Evolutionary conservation across 2,329 filamentous ascomycete genomes (phyloP), one percentile per base, ranked within the genome.

Genomic region (Trichoderma aggressivum): DNA sequence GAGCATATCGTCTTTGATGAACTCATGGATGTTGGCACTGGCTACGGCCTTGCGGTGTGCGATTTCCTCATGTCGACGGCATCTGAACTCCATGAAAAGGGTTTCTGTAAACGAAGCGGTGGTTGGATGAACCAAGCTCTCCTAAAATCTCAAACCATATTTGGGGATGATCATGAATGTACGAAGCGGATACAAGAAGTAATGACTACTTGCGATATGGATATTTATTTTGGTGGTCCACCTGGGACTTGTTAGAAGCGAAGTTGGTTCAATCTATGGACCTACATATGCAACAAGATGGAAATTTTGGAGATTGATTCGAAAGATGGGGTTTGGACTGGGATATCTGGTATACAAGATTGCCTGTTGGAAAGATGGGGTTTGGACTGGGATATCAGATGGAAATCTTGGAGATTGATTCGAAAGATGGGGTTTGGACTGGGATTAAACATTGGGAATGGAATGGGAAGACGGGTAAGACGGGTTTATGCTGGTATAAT

Each of bases 1-100:
- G 6, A 18, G 2, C 2, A 39, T 39, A 39, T 8, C 14, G 1
- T 1, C 8, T 1, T 18, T 8, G 36, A 18, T 6, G 1, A 39
- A 8, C 0, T 3, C 36, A 39, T 1, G 0, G 36, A 39, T 39
- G 1, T 7, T 3, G 0, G 4, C n/a, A 50, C 1, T 21, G n/a
- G n/a, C 0, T 50, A 21, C 18, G 4, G 43, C 7, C 0, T 2
- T 0, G 0, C 2, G 43, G 4, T 47, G 18, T 3, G 4, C 8
- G 8, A 21, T 10, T 47, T 47, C 4, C 43, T 47, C 8, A 47
- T 11, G 0, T 47, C 18, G 43, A 21, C 18, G 43, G 43, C 43
- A 47, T 47, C 18, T 47, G 6, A 7, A 7, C 18, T 43, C 39
- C 39, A 43, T 8, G 1, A 1, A 1, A 43, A 5, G 4, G 6